Evolutionary conservation across 1,284 basidiomycete species (phyloP).

Genomic region (Apiotrichum mycotoxinovorans): DNA sequence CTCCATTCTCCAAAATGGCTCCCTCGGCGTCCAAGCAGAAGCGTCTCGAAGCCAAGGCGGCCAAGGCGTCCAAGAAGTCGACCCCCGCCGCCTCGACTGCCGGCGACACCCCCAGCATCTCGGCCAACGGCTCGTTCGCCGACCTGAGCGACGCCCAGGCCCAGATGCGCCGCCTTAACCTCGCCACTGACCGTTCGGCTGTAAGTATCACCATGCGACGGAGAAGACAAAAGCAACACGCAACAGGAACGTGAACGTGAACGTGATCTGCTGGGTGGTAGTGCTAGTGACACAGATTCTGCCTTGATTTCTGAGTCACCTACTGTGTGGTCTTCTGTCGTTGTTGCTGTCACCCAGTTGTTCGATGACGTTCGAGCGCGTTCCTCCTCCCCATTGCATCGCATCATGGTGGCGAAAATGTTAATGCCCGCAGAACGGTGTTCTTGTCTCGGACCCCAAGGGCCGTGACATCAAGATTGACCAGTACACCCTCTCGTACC

Average conservation of each 20-base stretch:
- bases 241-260: background rate
- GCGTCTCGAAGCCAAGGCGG: constrained; percentile 83
- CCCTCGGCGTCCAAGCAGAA: constrained; percentile 57
- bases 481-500: constrained; percentile 92
- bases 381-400: background rate
- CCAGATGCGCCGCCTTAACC: constrained; percentile 77
- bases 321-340: no score
- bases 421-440: constrained; percentile 59
- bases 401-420: background rate
- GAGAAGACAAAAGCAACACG: background rate
- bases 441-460: constrained; percentile 87
- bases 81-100: constrained; percentile 63
- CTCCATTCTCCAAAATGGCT: constrained; percentile 39
- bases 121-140: constrained; percentile 69
- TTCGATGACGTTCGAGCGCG: no score
- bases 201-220: constrained; percentile 26
- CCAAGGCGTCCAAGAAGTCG: constrained; percentile 56
- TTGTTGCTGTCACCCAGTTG: no score
- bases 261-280: background rate
- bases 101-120: constrained; percentile 67
- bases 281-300: no score
- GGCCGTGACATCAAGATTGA: constrained; percentile 97
- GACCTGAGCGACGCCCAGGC: constrained; percentile 50
- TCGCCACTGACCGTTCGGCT: constrained; percentile 79
- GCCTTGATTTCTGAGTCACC: no score